Percentiles rank a stretch among this genome's conserved stretches.
phyloP scores from a whole-genome alignment of 2,329 filamentous ascomycete species.

The Emericellopsis cladophorae region DNA sequence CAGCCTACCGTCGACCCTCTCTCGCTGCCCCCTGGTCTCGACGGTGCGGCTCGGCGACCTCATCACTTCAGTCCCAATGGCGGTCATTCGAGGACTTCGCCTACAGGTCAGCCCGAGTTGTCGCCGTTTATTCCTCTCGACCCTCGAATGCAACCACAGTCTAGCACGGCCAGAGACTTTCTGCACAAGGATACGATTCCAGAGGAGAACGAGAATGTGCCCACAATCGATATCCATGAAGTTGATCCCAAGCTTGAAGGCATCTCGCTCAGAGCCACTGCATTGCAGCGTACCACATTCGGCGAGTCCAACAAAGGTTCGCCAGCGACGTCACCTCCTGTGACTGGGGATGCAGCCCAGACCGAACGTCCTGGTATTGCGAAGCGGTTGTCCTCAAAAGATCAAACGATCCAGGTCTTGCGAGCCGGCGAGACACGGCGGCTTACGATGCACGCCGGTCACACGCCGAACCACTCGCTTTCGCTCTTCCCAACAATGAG shows the following conservation, averaged over 20 bases:
- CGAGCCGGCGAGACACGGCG: slow-evolving; percentile 34
- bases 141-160: slow-evolving; percentile 28
- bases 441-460: slow-evolving; percentile 49
- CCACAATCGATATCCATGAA: slow-evolving; percentile 43
- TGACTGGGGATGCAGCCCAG: slow-evolving; percentile 8
- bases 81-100: slow-evolving; percentile 12
- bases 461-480: slow-evolving; percentile 48
- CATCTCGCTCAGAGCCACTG: slow-evolving; percentile 40
- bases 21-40: slow-evolving; percentile 17
- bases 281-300: slow-evolving; percentile 39
- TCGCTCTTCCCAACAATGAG: slow-evolving; percentile 33
- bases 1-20: slow-evolving; percentile 9
- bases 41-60: slow-evolving; percentile 20
- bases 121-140: slow-evolving; percentile 26
- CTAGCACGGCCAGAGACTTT: slow-evolving; percentile 21
- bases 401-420: slow-evolving; percentile 31
- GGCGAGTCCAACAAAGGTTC: slow-evolving; percentile 20
- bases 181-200: slow-evolving; percentile 16
- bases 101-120: slow-evolving; percentile 18
- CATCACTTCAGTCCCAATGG: slow-evolving; percentile 16
- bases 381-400: slow-evolving; percentile 19
- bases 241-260: slow-evolving; percentile 48
- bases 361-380: slow-evolving; percentile 7
- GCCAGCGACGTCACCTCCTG: slow-evolving; percentile 14
- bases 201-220: slow-evolving; percentile 18